Conservation (phyloP, 1,284 basidiomycete genomes). For the Sporisorium sorghi region DNA sequence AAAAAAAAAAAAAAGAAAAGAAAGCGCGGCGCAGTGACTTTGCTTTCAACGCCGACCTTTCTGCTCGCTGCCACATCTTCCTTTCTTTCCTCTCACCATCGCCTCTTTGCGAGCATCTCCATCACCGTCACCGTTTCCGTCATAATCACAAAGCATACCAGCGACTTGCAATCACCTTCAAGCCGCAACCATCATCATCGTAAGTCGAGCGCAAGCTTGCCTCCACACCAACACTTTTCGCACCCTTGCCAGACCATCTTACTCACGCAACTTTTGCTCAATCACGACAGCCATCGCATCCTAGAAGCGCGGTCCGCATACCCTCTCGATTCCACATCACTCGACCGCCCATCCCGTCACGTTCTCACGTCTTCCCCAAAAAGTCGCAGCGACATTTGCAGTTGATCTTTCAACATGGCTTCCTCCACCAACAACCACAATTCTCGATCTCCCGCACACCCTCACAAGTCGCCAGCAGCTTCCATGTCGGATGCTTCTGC, state of each 20-base stretch:
- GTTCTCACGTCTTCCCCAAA: not conserved
- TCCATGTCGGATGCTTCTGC: slow-evolving; percentile 20
- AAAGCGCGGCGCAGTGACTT: slow-evolving; percentile 10
- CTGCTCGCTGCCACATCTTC: slow-evolving; percentile 7
- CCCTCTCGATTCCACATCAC: slow-evolving; percentile 9
- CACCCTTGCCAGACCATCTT: not conserved
- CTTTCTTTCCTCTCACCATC: slow-evolving; percentile 8
- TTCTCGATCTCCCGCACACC: slow-evolving; percentile 31
- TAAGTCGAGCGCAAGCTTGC: slow-evolving; percentile 10
- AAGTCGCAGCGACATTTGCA: slow-evolving; percentile 16
- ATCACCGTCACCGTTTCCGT: slow-evolving; percentile 1
- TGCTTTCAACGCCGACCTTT: not conserved
- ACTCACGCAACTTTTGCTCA: slow-evolving; percentile 6
- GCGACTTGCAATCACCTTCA: slow-evolving; percentile 11
- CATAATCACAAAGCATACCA: slow-evolving; percentile 26
- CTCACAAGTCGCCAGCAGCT: slow-evolving; percentile 29
- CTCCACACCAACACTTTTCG: not conserved
- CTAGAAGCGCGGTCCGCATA: slow-evolving; percentile 25
- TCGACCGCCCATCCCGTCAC: slow-evolving; percentile 6
- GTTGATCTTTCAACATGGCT: slow-evolving; percentile 42
- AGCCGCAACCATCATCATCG: slow-evolving; percentile 15
- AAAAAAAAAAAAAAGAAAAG: not conserved
- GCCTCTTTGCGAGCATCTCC: not conserved
- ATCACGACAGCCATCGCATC: slow-evolving; percentile 6
- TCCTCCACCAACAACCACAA: slow-evolving; percentile 29